Base-by-base conservation (phyloP, 2,329 filamentous ascomycete genomes). In the Sporothrix dimorphospora region DNA sequence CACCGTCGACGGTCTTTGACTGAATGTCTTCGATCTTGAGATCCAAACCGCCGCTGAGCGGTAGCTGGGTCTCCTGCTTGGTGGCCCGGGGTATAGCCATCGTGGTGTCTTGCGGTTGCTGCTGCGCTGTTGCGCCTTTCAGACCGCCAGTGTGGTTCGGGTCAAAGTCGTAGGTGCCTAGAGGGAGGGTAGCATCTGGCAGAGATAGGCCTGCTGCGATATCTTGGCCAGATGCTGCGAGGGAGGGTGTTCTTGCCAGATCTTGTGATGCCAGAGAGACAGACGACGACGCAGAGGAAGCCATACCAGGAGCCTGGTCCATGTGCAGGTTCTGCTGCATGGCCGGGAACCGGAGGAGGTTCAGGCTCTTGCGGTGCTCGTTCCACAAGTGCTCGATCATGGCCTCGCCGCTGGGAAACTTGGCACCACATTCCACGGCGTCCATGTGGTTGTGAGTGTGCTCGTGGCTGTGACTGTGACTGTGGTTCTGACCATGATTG, bases 321-420 rank as follows among this genome's bases (percentile, higher is more conserved):
- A 73, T 38, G 27, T 61, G 45, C 47, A 53, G 3, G n/a, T 45
- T 30, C 21, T 71, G 63, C 34, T 70, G 55, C 24, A 61, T 24
- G 8, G 7, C 55, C 4, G 70, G 42, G 40, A 65, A 59, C 19
- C 69, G 71, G 8, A 72, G 40, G 7, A 69, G 59, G 47, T 30
- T 65, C 55, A 74, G 34, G 21, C 45, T 71, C 42, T 30, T 42
- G 47, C 40, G 59, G 70, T 76, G 75, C 38, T 76, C 73, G 34
- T 70, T 72, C 59, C 71, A 74, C 14, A 76, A 68, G n/a, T 76
- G 75, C 72, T 75, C 70, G 34, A 76, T 49, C 75, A 76, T 75
- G 45, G 74, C 73, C 47, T 76, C 73, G 47, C 71, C 77, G 40
- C 66, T 74, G 12, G 73, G 73, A 4, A 76, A 73, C 57, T 72